Evolutionary conservation across 805 yeast genomes (phyloP), one percentile per base, ranked within the genome.

Genomic region (Schwanniomyces polymorphus): DNA sequence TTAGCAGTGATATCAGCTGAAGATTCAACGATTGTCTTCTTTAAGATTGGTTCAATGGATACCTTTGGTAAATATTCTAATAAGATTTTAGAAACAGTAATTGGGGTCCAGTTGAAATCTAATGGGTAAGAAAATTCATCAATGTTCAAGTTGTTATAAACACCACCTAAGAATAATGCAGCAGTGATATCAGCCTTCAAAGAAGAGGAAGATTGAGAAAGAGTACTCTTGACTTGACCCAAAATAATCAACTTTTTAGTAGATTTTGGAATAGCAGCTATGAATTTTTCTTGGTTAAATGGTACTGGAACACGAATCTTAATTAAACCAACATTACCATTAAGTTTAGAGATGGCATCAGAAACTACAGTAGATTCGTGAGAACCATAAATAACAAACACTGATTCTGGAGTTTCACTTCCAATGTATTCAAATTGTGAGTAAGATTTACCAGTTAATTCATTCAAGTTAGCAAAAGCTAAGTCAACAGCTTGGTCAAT

Each of bases 341-440:
- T 60, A 33, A 67, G 59, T 17, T 61, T 60, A 28, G 61, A 53
- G 41, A 84, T 70, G 26, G 78, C 73, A 25, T 70, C 65, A 41
- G 78, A 57, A 35, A 88, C 75, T 46, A 81, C 67, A 46, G 81
- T 72, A 14, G 86, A 70, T 62, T 86, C 91, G 38, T 78, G 67
- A 35, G 94, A 75, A 21, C 97, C 96, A 54, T 86, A 83, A n/a
- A 84, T 75, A 28, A 91, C 92, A 63, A 88, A 84, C n/a, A 91
- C 88, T 21, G 86, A 81, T 39, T 80, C 80, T 7, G 96, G 85
- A 46, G 74, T 65, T 8, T 64, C 62, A 45, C 74, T 72, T 44
- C 97, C 97, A 49, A 63, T 68, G 67, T 85, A 89, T 65, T 88
- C 89, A 59, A 88, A 86, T 25, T 85, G 81, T 41, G 75, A 65